phyloP scores from a whole-genome alignment of 2,329 filamentous ascomycete species.

The Penicillium sp. region DNA sequence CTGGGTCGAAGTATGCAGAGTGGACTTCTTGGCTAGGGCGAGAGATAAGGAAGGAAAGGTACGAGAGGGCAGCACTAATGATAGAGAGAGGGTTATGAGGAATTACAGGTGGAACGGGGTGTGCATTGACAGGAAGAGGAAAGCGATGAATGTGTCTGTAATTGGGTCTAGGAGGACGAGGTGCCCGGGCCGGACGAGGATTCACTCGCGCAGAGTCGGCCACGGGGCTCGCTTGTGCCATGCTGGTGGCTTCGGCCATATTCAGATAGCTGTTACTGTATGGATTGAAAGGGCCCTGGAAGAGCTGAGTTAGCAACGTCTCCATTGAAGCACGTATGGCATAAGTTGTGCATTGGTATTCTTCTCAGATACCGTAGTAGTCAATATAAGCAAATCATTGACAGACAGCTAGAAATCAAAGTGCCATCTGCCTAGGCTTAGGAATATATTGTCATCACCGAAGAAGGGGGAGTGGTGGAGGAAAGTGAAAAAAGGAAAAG shows the following conservation, averaged over 20 bases:
- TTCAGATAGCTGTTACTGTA: constrained; percentile 31
- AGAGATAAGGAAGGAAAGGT: constrained; percentile 72
- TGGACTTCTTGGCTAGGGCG: constrained; percentile 67
- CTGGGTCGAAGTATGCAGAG: constrained; percentile 76
- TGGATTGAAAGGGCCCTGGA: constrained; percentile 18
- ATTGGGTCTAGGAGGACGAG: constrained; percentile 52
- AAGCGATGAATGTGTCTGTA: constrained; percentile 79
- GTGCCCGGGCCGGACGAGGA: constrained; percentile 28
- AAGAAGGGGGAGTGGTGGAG: constrained; percentile 31
- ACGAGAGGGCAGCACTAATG: constrained; percentile 76
- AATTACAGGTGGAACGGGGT: constrained; percentile 85
- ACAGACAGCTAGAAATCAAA: constrained; percentile 57
- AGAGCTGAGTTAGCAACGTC: constrained; percentile 24
- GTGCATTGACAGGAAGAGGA: constrained; percentile 77
- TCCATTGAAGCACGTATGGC: constrained; percentile 20
- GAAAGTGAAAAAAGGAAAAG: constrained; percentile 19
- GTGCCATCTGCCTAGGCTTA: constrained; percentile 52
- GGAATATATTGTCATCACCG: constrained; percentile 51
- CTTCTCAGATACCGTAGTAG: constrained; percentile 98
- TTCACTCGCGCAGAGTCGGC: constrained; percentile 20
- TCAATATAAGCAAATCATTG: constrained; percentile 66
- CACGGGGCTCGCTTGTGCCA: constrained; percentile 22
- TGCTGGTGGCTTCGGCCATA: constrained; percentile 30
- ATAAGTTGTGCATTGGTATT: constrained; percentile 24
- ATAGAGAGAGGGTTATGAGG: constrained; percentile 91